These are phyloP conservation scores for Fusarium annulatum DNA, from an alignment of 2,329 filamentous ascomycete genomes.

Conservation along the genomic window DNA sequence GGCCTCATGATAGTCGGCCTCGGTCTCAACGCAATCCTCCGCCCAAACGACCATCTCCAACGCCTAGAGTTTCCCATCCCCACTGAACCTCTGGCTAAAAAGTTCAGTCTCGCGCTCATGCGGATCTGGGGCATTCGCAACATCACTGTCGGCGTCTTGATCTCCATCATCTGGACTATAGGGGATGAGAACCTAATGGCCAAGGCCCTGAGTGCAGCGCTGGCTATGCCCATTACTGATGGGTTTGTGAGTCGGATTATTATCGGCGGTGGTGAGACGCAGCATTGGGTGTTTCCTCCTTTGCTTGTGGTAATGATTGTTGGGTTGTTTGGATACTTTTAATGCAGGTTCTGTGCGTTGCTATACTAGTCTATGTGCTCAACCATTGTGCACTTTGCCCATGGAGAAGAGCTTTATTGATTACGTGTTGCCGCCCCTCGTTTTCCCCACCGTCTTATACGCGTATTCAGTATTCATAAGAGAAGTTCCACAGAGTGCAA, in stretches of 20 bases:
- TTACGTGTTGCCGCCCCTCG: background rate
- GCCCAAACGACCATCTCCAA: slow-evolving; percentile 4
- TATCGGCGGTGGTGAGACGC: slow-evolving; percentile 5
- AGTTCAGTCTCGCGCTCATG: slow-evolving; percentile 13
- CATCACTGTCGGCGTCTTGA: slow-evolving; percentile 5
- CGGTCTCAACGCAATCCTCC: slow-evolving; percentile 17
- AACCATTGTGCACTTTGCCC: no score
- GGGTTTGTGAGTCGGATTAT: slow-evolving; percentile 7
- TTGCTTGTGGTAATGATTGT: background rate
- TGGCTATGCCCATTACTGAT: slow-evolving; percentile 9
- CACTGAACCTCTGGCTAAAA: slow-evolving; percentile 5
- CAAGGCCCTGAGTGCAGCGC: background rate
- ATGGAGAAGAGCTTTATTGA: background rate
- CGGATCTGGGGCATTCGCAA: slow-evolving; percentile 19
- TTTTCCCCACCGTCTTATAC: no score
- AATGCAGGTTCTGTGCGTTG: background rate
- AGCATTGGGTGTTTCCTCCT: slow-evolving; percentile 23
- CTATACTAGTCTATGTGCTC: no score
- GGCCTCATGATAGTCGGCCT: slow-evolving; percentile 5
- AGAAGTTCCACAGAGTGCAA: no score
- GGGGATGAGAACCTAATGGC: background rate
- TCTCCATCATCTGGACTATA: background rate
- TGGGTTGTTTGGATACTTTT: slow-evolving; percentile 11
- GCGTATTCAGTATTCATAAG: no score
- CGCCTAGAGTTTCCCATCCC: slow-evolving; percentile 12